Evolutionary conservation across 768 basidiomycete species (phyloP), one percentile per base, ranked within the genome.

Genomic region (Russula compacta): DNA sequence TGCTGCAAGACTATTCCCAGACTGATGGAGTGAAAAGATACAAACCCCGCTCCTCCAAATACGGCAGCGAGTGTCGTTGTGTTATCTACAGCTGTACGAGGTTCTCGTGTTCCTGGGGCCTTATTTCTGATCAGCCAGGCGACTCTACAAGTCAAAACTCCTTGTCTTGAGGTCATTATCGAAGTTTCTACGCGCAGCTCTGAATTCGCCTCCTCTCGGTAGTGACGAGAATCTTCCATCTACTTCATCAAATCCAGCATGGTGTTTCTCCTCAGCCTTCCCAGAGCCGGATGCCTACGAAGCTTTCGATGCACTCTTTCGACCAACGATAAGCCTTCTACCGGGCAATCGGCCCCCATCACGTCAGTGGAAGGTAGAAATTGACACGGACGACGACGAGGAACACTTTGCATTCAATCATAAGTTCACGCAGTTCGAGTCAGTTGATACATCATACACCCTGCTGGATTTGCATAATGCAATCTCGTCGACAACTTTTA

Each of bases 91-190:
- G 75, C 80, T 19, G 89, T 91, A 71, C 50, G 83, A 65, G 12
- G 59, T 6, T 56, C 19, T 35, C 59, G 40, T 32, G n/a, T 19
- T 55, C 11, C 49, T 49, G 17, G 14, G n/a, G 24, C 35, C 17
- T 40, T 36, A 7, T 7, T 49, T 50, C 24, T 17, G 15, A 47
- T 14, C 29, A 46, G 32, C 63, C 42, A 59, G 54, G 11, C 12
- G 59, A 67, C 53, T 58, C 32, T 51, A 36, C 51, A 15, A 91
- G 89, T 91, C 92, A 12, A 92, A 86, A 73, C 79, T 89, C 55
- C 78, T 85, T n/a, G 81, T 92, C 10, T 73, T 92, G 60, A 79
- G 76, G 58, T 92, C 92, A 2, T 73, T 94, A 42, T 77, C 84
- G 14, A 77, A 76, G 2, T 93, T 93, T 70, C 77, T 94, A 21